Evolutionary conservation across 768 basidiomycete genomes (phyloP).

Genomic region (Mrakia blollopis): DNA sequence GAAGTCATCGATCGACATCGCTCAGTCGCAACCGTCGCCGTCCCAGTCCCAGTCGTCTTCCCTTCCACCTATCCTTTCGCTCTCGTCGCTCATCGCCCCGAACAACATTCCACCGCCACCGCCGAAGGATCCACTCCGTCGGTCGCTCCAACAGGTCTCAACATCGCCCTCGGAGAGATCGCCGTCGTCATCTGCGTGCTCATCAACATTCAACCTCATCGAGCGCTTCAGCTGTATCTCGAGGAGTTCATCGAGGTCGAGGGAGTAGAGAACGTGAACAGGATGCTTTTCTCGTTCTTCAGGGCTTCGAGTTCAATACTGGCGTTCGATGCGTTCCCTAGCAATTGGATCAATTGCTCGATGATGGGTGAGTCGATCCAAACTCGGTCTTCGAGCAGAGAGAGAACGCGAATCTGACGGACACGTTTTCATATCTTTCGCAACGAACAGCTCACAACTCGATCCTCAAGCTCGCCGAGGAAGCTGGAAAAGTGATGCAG

Average conservation of each 20-base stretch:
- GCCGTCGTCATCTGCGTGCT: conserved; percentile 79
- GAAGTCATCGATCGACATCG: conserved; percentile 66
- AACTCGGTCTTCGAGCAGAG: background rate
- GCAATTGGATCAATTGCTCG: conserved; percentile 77
- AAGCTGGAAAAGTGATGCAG: conserved; percentile 69
- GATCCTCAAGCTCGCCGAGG: conserved; percentile 80
- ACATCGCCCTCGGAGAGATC: conserved; percentile 74
- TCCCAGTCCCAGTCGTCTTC: conserved; percentile 69
- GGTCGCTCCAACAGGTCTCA: conserved; percentile 49
- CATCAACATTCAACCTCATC: conserved; percentile 69
- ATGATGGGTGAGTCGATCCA: background rate
- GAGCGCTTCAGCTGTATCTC: conserved; percentile 70
- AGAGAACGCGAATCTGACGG: background rate
- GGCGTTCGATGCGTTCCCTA: conserved; percentile 80
- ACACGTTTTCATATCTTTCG: conserved; percentile 45
- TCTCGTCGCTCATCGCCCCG: conserved; percentile 48
- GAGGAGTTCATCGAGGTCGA: conserved; percentile 81
- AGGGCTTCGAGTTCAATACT: conserved; percentile 74
- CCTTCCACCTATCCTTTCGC: conserved; percentile 93
- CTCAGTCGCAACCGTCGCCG: conserved; percentile 56
- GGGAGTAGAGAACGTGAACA: conserved; percentile 70
- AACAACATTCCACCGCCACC: conserved; percentile 37
- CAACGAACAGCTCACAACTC: conserved; percentile 74
- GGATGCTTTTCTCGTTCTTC: conserved; percentile 71
- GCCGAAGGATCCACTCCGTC: conserved; percentile 43